A percentile compares a stretch with the other conserved stretches of the same genome.
Evolutionary conservation across 805 yeast genomes (phyloP).

Genomic region (Priceomyces castillae): DNA sequence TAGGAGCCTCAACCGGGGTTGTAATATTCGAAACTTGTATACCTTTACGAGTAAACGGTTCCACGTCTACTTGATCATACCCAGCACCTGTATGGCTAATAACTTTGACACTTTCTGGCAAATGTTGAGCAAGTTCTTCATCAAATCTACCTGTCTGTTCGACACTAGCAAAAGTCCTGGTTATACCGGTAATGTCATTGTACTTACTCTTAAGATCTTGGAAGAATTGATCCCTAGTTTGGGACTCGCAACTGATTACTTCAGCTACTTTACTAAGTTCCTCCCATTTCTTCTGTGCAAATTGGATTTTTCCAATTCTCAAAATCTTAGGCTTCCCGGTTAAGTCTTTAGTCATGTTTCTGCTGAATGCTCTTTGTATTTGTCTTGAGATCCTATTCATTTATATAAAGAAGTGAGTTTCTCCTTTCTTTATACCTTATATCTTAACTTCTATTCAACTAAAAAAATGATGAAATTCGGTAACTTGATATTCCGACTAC

Average conservation of each 20-base stretch:
- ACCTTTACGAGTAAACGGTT: conserved; percentile 46
- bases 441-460: too few relatives aligned
- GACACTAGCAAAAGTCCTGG: conserved; percentile 54
- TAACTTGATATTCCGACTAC: too few relatives aligned
- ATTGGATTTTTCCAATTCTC: conserved; percentile 58
- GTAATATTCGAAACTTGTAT: conserved; percentile 72
- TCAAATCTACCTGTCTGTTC: conserved; percentile 62
- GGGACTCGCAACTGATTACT: conserved; percentile 35
- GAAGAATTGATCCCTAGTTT: conserved; percentile 39
- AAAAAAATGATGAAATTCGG: too few relatives aligned
- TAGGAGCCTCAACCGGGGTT: conserved; percentile 62
- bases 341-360: not conserved
- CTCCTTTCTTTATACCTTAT: not conserved
- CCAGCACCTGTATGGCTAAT: conserved; percentile 72
- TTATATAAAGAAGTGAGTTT: not conserved
- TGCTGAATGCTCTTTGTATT: not conserved
- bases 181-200: conserved; percentile 39
- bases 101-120: conserved; percentile 54
- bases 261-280: conserved; percentile 43
- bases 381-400: not conserved
- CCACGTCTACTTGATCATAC: conserved; percentile 67
- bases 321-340: conserved; percentile 54
- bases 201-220: conserved; percentile 44
- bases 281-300: conserved; percentile 68
- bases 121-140: conserved; percentile 50